A percentile compares a stretch with the other conserved stretches of the same genome.
Conservation (phyloP, 768 basidiomycete genomes). For the Filobasidium wieringae region DNA sequence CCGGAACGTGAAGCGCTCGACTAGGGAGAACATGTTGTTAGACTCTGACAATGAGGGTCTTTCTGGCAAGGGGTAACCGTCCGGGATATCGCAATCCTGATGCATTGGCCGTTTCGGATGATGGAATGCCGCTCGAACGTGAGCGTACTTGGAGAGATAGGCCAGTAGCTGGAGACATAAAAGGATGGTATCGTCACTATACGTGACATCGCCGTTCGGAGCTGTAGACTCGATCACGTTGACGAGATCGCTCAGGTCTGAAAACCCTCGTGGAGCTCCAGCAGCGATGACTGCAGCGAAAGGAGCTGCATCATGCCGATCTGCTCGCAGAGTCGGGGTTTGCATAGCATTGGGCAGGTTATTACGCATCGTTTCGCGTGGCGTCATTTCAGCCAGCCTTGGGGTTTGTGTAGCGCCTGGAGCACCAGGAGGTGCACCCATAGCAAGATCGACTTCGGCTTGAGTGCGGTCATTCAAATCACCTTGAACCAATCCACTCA, state of each 20-base stretch:
- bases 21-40: conserved; percentile 81
- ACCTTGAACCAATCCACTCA: conserved; percentile 26
- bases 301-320: neutral
- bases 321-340: neutral
- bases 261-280: conserved; percentile 36
- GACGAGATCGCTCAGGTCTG: conserved; percentile 33
- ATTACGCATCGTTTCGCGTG: conserved; percentile 1
- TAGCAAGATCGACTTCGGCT: conserved; percentile 17
- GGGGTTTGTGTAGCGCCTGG: conserved; percentile 13
- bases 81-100: conserved; percentile 29
- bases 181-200: conserved; percentile 88
- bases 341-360: neutral
- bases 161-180: conserved; percentile 83
- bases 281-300: conserved; percentile 28
- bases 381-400: conserved; percentile 13
- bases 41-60: conserved; percentile 34
- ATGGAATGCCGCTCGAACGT: conserved; percentile 91
- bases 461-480: conserved; percentile 16
- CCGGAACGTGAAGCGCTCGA: conserved; percentile 91
- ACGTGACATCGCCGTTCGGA: conserved; percentile 39
- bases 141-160: conserved; percentile 94
- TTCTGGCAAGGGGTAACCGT: conserved; percentile 27
- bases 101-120: conserved; percentile 47
- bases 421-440: conserved; percentile 16
- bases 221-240: conserved; percentile 14